Base-by-base conservation (phyloP, 1,284 basidiomycete genomes). In the Mrakiaceae sp. region DNA sequence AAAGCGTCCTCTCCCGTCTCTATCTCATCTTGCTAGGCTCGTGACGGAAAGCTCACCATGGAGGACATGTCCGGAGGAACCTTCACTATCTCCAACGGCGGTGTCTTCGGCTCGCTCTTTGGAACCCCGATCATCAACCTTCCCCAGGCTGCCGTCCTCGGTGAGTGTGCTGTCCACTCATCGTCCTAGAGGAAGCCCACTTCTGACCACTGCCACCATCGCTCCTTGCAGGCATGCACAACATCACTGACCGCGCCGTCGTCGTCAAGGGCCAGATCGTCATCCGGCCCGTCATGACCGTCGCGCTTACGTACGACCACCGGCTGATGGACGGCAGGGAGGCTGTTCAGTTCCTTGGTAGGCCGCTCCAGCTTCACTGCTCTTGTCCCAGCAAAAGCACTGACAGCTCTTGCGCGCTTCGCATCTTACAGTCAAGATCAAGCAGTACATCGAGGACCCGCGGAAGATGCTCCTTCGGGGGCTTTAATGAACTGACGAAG, bases 31-130 rank as follows among this genome's bases (percentile, higher is more conserved):
- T 2, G 39, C 1, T 60, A 88, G 88, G 94, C 94, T 57, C 84
- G 89, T 68, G 95, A 98, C 77, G 85, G 88, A 75, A 97, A 98
- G 79, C 83, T 98, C 62, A 87, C 90, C 44, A 83, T 98, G 66
- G 96, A 98, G 76, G 92, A 95, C 75, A 94, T 95, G 95, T 82
- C 90, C 54, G 96, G 95, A 64, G 94, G 95, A 62, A 87, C 90
- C 39, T 98, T 98, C 82, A 98, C 95, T 72, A 98, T 98, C 77
- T 98, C 95, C 63, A 98, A 98, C 76, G 96, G 96, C 60, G 96
- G 95, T 72, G 95, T 98, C 74, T 98, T 98, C 73, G 95, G 95
- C 64, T 96, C 92, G 63, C 81, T 98, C 58, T 97, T 88, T 74
- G 95, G 95, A 61, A 98, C 95, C 49, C 95, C 95, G 60, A 94